Base-by-base conservation (phyloP, 192 early-diverging fungal genomes). In the Podila epigama region DNA sequence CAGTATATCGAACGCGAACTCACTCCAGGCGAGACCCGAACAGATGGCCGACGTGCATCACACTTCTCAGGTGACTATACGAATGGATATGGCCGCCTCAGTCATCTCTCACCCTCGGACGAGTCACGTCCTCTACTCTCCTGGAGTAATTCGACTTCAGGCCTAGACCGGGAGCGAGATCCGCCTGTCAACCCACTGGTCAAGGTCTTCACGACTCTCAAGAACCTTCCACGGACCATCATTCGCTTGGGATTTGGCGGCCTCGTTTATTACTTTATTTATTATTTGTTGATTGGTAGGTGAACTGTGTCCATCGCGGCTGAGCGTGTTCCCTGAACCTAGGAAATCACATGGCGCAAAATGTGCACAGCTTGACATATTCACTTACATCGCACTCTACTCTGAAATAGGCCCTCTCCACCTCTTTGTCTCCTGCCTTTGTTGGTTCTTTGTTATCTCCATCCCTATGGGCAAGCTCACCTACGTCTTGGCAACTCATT, bases 391-490 rank as follows among this genome's bases (percentile, higher is more conserved):
- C 52, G 52, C 40, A 40, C 69, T 39, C 39, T 56, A 6, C 73
- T 33, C 53, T 83, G 59, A 66, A n/a, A 56, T 90, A 78, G 92
- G 88, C 1, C 97, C 97, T 6, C 52, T 95, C 27, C 93, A 96
- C 37, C 55, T 95, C 3, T 37, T 92, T 3, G 92, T 95, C 5
- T 89, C 91, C 32, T 82, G 83, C 11, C 60, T 92, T 5, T 95
- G 94, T 79, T 96, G 92, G 88, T 91, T 97, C 55, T 81, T 89
- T 10, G 92, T 98, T 36, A 84, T 96, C 28, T 87, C 92, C 5
- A 89, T 98, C 52, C 97, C 97, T 5, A 98, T 98, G 97, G 93
- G 92, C 34, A 95, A 94, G 81, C 85, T 97, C 15, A 94, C 87
- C 33, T 94, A 91, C 65, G 92, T 91, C 31, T 82, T 98, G 29